Conservation (phyloP, 2,329 filamentous ascomycete genomes). For the Arthrobotrys megalospora region DNA sequence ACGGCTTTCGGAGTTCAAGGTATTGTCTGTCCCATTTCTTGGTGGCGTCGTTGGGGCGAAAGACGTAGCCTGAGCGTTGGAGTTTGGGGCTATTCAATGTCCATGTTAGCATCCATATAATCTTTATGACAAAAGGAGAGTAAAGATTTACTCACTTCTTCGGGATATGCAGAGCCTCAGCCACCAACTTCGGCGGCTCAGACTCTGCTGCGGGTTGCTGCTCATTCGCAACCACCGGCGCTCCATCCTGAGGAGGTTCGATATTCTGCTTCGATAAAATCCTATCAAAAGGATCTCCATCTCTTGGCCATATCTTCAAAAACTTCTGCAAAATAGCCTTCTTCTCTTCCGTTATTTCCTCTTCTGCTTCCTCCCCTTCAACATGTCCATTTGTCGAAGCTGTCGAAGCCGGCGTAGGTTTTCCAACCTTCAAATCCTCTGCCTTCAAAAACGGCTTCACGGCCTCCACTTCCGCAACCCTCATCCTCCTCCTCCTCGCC, state of each 20-base stretch:
- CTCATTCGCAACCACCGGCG: conserved; percentile 61
- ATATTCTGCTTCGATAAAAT: conserved; percentile 72
- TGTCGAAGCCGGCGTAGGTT: conserved; percentile 11
- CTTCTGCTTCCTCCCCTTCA: conserved; percentile 66
- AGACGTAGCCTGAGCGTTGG: conserved; percentile 87
- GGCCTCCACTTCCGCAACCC: conserved; percentile 84
- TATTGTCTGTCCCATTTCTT: conserved; percentile 92
- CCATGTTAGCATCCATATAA: conserved; percentile 32
- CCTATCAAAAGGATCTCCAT: conserved; percentile 64
- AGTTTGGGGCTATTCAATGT: conserved; percentile 68
- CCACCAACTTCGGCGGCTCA: conserved; percentile 64
- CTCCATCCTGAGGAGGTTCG: conserved; percentile 78
- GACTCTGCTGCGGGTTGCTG: conserved; percentile 51
- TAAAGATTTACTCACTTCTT: conserved; percentile 65
- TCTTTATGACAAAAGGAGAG: conserved; percentile 67
- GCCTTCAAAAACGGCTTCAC: conserved; percentile 77
- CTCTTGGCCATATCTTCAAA: conserved; percentile 75
- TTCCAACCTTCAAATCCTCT: conserved; percentile 56
- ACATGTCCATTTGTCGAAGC: conserved; percentile 65
- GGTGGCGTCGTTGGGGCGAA: conserved; percentile 85
- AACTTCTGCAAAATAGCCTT: conserved; percentile 72
- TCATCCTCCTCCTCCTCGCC: conserved; percentile 79
- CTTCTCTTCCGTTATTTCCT: conserved; percentile 71
- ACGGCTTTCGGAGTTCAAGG: conserved; percentile 90
- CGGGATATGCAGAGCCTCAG: conserved; percentile 64